Percentiles rank a stretch among this genome's conserved stretches.
phyloP scores from a whole-genome alignment of 257 asterid genomes.

The Salvia miltiorrhiza region DNA sequence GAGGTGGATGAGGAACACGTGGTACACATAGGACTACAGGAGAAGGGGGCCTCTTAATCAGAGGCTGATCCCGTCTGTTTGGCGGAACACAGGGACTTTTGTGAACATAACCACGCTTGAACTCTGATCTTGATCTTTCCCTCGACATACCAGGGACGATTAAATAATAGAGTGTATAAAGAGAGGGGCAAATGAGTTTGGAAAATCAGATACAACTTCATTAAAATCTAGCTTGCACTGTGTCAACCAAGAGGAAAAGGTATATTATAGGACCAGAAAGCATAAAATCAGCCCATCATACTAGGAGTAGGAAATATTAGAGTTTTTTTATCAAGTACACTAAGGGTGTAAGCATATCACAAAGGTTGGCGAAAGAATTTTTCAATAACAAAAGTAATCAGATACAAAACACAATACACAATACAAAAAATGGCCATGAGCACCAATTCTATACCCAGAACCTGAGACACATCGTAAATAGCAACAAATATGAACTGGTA shows the following conservation, averaged over 20 bases:
- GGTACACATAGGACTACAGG: slow-evolving; percentile 99
- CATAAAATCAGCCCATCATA: not conserved
- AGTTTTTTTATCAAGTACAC: not conserved
- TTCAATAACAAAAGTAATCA: not conserved
- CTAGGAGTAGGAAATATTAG: not conserved
- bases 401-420: not conserved
- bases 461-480: not conserved
- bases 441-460: not conserved
- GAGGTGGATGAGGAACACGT: slow-evolving; percentile 95
- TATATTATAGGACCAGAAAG: slow-evolving; percentile 1
- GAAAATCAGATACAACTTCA: not conserved
- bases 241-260: not conserved
- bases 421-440: not conserved
- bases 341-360: not conserved
- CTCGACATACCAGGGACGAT: slow-evolving; percentile 90
- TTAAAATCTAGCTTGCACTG: not conserved
- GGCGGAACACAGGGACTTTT: slow-evolving; percentile 97
- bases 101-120: slow-evolving; percentile 72
- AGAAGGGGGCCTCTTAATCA: slow-evolving; percentile 95
- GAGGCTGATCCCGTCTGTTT: slow-evolving; percentile 85
- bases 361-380: not conserved
- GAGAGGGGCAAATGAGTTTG: not conserved
- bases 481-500: not conserved
- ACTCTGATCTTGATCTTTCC: slow-evolving; percentile 87
- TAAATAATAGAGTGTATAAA: no score